Evolutionary conservation across 1,139 yeast genomes (phyloP).

Genomic region (Wickerhamiella infanticola): DNA sequence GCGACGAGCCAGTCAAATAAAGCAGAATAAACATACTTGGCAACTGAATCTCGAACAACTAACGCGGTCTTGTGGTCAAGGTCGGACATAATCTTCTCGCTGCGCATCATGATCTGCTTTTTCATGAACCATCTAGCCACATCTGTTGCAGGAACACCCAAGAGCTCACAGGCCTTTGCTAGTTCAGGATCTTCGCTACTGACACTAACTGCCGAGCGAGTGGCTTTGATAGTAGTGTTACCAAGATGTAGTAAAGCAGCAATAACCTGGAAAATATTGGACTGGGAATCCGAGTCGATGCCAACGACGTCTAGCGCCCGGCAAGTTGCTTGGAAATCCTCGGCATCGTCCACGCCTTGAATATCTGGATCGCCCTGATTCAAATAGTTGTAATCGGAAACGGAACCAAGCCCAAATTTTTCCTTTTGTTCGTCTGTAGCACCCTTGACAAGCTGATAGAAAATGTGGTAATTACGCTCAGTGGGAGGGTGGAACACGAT

Average conservation of each 20-base stretch:
- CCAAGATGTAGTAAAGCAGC: constrained; percentile 91
- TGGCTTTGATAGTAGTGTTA: constrained; percentile 75
- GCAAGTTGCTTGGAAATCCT: constrained; percentile 58
- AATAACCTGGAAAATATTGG: constrained; percentile 56
- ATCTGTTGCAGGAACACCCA: constrained; percentile 58
- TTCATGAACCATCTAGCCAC: constrained; percentile 90
- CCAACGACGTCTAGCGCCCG: constrained; percentile 74
- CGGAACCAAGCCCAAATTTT: constrained; percentile 41
- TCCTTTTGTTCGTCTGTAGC: constrained; percentile 44
- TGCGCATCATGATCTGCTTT: constrained; percentile 84
- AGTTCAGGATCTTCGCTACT: constrained; percentile 78
- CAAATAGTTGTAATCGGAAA: constrained; percentile 63
- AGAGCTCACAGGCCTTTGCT: constrained; percentile 66
- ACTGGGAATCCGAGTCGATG: constrained; percentile 42
- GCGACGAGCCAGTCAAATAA: constrained; percentile 91
- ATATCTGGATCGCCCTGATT: constrained; percentile 75
- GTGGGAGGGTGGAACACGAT: constrained; percentile 79
- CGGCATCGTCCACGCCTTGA: constrained; percentile 65
- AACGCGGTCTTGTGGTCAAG: constrained; percentile 71
- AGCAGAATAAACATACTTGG: constrained; percentile 85
- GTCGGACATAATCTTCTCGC: constrained; percentile 79
- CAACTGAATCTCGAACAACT: constrained; percentile 91
- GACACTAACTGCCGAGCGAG: constrained; percentile 71
- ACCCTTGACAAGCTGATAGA: constrained; percentile 81
- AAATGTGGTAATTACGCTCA: constrained; percentile 91